A percentile compares a stretch with the other conserved stretches of the same genome.
Conservation (phyloP, 1,284 basidiomycete genomes). For the Marasmius sp. region DNA sequence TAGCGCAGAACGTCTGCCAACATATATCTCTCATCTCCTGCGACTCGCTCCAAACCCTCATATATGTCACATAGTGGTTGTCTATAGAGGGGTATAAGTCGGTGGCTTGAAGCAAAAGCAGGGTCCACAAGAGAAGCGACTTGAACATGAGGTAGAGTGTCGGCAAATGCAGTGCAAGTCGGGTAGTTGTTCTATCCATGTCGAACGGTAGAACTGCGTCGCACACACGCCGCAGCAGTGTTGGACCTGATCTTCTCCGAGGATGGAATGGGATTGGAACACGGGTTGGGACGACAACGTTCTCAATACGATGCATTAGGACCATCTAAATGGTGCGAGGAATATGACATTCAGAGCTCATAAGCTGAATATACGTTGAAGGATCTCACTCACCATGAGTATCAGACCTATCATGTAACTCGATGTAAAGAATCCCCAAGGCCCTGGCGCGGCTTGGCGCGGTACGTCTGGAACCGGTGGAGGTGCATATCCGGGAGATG, state of each 20-base stretch:
- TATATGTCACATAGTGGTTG: conserved; percentile 27
- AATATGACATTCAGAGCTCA: no score
- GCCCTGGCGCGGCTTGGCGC: conserved; percentile 44
- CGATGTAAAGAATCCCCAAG: conserved; percentile 69
- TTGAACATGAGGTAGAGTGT: conserved; percentile 59
- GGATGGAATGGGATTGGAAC: conserved; percentile 12
- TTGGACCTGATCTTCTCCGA: conserved; percentile 27
- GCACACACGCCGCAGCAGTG: conserved; percentile 29
- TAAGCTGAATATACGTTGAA: no score
- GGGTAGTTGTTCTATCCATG: conserved; percentile 55
- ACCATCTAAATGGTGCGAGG: conserved; percentile 44
- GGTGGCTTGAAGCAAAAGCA: conserved; percentile 58
- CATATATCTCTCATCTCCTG: conserved; percentile 63
- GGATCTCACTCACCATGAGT: conserved; percentile 48
- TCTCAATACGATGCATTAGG: conserved; percentile 70
- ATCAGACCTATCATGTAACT: conserved; percentile 66
- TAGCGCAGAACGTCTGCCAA: conserved; percentile 69
- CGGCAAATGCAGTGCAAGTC: conserved; percentile 58
- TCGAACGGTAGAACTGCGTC: conserved; percentile 58
- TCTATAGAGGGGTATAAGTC: conserved; percentile 35
- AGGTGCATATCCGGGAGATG: conserved; percentile 1
- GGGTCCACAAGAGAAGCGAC: conserved; percentile 53
- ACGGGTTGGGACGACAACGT: conserved; percentile 71
- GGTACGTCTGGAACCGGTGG: conserved; percentile 9
- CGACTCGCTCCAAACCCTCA: conserved; percentile 47